Percentiles rank a stretch among this genome's conserved stretches.
Conservation (phyloP, 495 filamentous ascomycete genomes). For the Talaromyces stipitatus region DNA sequence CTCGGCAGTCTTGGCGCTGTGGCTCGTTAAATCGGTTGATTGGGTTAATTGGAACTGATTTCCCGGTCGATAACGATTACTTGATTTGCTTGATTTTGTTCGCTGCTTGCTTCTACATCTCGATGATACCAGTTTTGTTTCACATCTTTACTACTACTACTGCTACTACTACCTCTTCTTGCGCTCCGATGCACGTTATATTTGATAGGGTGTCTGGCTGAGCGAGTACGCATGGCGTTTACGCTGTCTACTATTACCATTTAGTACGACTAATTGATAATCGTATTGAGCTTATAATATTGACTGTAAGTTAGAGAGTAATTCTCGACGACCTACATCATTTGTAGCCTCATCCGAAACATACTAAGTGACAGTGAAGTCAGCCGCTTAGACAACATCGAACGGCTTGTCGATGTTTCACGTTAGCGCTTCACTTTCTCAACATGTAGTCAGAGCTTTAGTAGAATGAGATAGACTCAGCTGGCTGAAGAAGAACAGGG, state of each 20-base stretch:
- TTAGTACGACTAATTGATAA: background rate
- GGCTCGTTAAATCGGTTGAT: background rate
- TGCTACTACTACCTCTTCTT: background rate
- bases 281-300: background rate
- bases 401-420: no score
- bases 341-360: no score
- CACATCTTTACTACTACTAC: background rate
- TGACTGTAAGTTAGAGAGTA: background rate
- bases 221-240: background rate
- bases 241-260: background rate
- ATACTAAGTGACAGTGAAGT: no score
- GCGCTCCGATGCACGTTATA: background rate
- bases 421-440: no score
- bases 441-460: no score
- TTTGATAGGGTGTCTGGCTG: background rate
- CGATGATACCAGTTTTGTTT: conserved; percentile 8
- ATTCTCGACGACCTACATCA: no score
- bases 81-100: background rate
- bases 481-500: background rate
- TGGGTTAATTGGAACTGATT: background rate
- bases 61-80: background rate
- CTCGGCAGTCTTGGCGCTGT: background rate
- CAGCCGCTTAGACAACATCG: no score
- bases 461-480: no score
- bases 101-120: background rate